phyloP scores from a whole-genome alignment of 2,329 filamentous ascomycete genomes.

The Peltaster fructicola region DNA sequence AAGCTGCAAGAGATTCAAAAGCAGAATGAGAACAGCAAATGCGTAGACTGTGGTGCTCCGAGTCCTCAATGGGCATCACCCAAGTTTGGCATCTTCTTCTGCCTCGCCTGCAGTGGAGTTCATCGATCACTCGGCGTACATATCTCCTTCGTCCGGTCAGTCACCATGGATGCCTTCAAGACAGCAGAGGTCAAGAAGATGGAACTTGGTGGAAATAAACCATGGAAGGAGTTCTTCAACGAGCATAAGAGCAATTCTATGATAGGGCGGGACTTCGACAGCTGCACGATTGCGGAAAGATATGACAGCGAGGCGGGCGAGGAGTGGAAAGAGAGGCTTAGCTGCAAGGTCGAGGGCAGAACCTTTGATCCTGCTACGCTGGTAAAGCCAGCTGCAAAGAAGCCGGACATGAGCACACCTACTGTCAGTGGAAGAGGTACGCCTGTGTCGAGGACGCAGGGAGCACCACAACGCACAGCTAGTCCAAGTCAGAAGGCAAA shows the following conservation, averaged over 20 bases:
- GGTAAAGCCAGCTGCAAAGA: constrained; percentile 3
- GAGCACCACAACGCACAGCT: constrained; percentile 8
- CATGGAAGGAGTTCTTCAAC: constrained; percentile 79
- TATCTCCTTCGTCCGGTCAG: constrained; percentile 93
- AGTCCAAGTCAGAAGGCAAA: constrained; percentile 32
- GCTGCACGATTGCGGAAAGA: constrained; percentile 73
- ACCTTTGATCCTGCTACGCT: constrained; percentile 51
- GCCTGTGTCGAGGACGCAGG: constrained; percentile 2
- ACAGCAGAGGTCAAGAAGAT: constrained; percentile 81
- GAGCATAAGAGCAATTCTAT: constrained; percentile 27
- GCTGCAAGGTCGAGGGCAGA: constrained; percentile 69
- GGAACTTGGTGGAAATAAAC: constrained; percentile 76
- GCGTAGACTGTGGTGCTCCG: constrained; percentile 88
- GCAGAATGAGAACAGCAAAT: constrained; percentile 70
- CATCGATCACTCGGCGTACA: constrained; percentile 92
- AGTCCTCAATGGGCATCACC: constrained; percentile 93
- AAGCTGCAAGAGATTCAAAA: constrained; percentile 93
- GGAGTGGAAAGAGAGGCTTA: constrained; percentile 84
- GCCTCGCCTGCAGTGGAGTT: constrained; percentile 83
- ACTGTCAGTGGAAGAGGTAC: constrained; percentile 6
- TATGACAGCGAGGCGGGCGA: constrained; percentile 83
- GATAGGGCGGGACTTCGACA: constrained; percentile 48
- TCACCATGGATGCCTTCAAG: constrained; percentile 99
- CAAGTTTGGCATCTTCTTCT: constrained; percentile 98
- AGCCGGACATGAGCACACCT: constrained; percentile 4